Percentiles rank a stretch among this genome's conserved stretches.
These are phyloP conservation scores for Gossypium thurberi DNA, from an alignment of 345 rosid species.

Conservation along the genomic window DNA sequence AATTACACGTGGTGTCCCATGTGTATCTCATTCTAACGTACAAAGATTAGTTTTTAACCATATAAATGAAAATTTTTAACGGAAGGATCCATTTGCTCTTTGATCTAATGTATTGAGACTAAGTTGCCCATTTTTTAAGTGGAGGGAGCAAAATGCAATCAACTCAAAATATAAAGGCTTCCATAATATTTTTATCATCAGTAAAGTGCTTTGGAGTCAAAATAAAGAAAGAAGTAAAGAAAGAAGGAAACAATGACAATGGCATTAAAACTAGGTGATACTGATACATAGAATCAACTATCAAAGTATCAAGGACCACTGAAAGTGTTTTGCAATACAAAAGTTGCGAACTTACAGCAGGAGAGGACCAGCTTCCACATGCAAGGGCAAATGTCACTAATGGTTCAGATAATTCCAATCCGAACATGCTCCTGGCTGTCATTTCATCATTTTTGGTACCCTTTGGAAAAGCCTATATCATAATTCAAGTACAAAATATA, in stretches of 20 bases:
- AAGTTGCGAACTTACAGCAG: slow-evolving; percentile 55
- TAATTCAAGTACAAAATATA: slow-evolving; percentile 12
- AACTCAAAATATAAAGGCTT: no score
- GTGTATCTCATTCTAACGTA: no score
- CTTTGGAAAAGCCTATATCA: slow-evolving; percentile 34
- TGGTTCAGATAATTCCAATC: slow-evolving; percentile 78
- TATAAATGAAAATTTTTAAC: no score
- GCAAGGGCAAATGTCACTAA: slow-evolving; percentile 77
- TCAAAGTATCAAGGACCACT: slow-evolving; percentile 16
- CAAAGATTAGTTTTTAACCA: no score
- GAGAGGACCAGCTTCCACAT: slow-evolving; percentile 96
- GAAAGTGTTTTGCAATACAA: slow-evolving; percentile 1
- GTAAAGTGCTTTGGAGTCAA: no score
- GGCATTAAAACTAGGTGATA: not conserved
- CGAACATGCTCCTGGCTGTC: slow-evolving; percentile 52
- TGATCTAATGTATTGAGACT: no score
- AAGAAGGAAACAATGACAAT: not conserved
- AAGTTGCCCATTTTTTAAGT: no score
- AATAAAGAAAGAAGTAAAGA: no score
- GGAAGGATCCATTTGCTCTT: no score
- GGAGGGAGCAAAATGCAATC: no score
- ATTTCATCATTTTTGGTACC: slow-evolving; percentile 49
- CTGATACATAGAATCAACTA: not conserved
- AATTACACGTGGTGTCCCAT: no score
- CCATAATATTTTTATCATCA: no score